Evolutionary conservation across 2,329 filamentous ascomycete genomes (phyloP).

Genomic region (Xylariaceae sp.): DNA sequence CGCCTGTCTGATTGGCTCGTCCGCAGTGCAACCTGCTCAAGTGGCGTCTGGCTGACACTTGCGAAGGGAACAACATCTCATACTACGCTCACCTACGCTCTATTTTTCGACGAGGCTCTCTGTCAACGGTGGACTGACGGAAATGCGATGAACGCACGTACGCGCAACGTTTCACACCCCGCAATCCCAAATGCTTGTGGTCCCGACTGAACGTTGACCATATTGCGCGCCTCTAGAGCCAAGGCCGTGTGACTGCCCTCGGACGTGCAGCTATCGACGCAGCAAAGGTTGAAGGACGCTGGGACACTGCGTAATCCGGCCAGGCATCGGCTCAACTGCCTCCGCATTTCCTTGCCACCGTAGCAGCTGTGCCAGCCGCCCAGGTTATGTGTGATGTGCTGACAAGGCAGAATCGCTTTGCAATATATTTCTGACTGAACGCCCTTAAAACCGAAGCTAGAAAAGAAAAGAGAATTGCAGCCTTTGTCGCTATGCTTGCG

Average conservation of each 20-base stretch:
- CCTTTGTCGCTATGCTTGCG: constrained; percentile 25
- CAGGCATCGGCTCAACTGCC: constrained; percentile 45
- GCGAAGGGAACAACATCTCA: constrained; percentile 21
- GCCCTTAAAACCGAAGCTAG: constrained; percentile 25
- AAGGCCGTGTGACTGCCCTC: constrained; percentile 45
- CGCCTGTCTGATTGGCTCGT: constrained; percentile 25
- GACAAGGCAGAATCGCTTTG: constrained; percentile 21
- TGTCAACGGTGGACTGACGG: constrained; percentile 64
- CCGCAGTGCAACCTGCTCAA: constrained; percentile 19
- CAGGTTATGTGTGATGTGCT: constrained; percentile 18
- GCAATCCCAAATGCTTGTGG: constrained; percentile 52
- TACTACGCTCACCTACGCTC: constrained; percentile 27
- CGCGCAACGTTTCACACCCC: constrained; percentile 56
- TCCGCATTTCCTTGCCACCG: constrained; percentile 40
- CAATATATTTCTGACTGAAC: constrained; percentile 22
- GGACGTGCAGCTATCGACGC: constrained; percentile 49
- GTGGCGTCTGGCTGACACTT: constrained; percentile 28
- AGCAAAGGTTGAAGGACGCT: constrained; percentile 54
- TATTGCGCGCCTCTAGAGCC: constrained; percentile 39
- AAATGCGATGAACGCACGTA: constrained; percentile 48
- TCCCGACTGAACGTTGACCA: constrained; percentile 56
- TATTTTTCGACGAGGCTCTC: constrained; percentile 54
- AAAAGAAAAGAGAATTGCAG: constrained; percentile 20
- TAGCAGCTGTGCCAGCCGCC: constrained; percentile 18
- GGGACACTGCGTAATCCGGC: constrained; percentile 54